Evolutionary conservation across 1,284 basidiomycete genomes (phyloP).

Genomic region (Ceratobasidium sp.): DNA sequence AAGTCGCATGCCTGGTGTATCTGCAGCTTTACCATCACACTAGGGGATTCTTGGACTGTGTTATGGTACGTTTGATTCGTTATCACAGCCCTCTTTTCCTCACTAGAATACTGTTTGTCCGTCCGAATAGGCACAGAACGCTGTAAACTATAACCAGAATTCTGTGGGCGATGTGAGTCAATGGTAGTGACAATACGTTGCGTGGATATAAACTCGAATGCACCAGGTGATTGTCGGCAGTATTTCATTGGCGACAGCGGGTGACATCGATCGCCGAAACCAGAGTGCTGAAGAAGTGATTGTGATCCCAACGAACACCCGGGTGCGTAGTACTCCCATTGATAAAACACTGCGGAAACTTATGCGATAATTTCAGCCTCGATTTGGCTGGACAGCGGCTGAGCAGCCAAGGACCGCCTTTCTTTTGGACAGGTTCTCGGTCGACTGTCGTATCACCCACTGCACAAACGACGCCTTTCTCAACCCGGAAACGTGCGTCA

Average conservation of each 20-base stretch:
- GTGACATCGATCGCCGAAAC: slow-evolving; percentile 10
- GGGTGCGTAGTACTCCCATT: too few relatives aligned
- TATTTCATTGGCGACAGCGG: slow-evolving; percentile 13
- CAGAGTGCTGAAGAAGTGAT: slow-evolving; percentile 32
- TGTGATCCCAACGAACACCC: slow-evolving; percentile 15
- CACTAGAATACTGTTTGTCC: too few relatives aligned
- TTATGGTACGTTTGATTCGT: slow-evolving; percentile 61
- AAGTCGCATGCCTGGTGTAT: slow-evolving; percentile 75
- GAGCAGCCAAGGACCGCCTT: slow-evolving; percentile 73
- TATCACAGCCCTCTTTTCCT: not conserved
- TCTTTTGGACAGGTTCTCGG: slow-evolving; percentile 74
- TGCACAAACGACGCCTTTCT: slow-evolving; percentile 74
- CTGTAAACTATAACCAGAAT: too few relatives aligned
- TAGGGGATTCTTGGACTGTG: slow-evolving; percentile 72
- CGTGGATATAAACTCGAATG: too few relatives aligned
- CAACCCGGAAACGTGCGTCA: slow-evolving; percentile 61
- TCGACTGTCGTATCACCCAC: slow-evolving; percentile 67
- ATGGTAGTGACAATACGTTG: too few relatives aligned
- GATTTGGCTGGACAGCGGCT: slow-evolving; percentile 16
- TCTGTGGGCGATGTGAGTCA: too few relatives aligned
- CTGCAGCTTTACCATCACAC: slow-evolving; percentile 76
- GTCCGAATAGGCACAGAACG: too few relatives aligned
- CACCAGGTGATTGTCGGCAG: slow-evolving; percentile 37
- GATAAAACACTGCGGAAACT: too few relatives aligned
- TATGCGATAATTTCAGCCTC: not conserved